phyloP scores from a whole-genome alignment of 192 early-diverging fungal genomes.

The Dimargaris cristalligena region DNA sequence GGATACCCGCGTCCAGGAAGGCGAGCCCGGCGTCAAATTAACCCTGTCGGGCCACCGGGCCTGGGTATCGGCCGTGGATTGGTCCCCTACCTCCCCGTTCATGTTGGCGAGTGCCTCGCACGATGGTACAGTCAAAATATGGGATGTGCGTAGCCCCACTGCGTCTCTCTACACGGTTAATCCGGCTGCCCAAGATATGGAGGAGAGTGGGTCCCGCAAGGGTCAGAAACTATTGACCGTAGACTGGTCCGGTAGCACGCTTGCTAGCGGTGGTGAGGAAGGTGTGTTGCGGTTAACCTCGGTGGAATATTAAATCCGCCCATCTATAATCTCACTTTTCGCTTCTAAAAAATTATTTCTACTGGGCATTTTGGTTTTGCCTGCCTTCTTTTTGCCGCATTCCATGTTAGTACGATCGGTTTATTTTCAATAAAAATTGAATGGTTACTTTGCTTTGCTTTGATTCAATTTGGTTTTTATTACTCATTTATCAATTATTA shows the following conservation, averaged over 20 bases:
- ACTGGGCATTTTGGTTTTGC: no score
- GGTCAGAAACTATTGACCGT: neutral
- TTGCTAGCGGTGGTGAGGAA: constrained; percentile 5
- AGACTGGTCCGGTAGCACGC: neutral
- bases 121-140: constrained; percentile 73
- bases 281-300: neutral
- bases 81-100: constrained; percentile 61
- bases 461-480: no score
- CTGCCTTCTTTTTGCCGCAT: no score
- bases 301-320: neutral
- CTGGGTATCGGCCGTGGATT: constrained; percentile 71
- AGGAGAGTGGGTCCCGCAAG: neutral
- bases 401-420: no score
- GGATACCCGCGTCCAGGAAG: constrained; percentile 71
- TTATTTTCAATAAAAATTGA: no score
- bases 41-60: constrained; percentile 58
- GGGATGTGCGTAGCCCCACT: constrained; percentile 84
- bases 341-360: no score
- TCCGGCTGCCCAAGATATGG: neutral
- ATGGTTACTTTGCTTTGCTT: no score
- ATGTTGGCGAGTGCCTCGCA: constrained; percentile 71
- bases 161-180: constrained; percentile 54
- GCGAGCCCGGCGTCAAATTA: constrained; percentile 56
- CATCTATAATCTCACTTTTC: no score
- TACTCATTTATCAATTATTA: no score